Percentiles rank a stretch among this genome's conserved stretches.
Conservation (phyloP, 345 rosid genomes). For the Turnera subulata region DNA sequence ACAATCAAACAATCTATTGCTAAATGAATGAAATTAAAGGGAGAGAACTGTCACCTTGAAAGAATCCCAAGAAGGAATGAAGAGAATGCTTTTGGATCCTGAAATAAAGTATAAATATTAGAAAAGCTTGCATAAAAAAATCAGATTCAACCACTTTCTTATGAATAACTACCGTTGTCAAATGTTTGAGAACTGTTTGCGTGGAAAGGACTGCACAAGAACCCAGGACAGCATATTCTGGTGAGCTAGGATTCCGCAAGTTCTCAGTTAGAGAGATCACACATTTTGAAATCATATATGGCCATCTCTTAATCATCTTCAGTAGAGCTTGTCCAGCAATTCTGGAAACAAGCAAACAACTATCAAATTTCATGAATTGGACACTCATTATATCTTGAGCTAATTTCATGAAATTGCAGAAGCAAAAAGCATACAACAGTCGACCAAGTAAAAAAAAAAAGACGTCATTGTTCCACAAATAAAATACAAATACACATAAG, state of each 20-base stretch:
- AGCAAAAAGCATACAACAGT: not conserved
- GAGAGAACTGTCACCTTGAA: conserved; percentile 54
- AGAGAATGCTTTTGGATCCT: conserved; percentile 83
- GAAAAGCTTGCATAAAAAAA: conserved; percentile 18
- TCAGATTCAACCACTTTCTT: conserved; percentile 19
- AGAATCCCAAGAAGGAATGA: conserved; percentile 82
- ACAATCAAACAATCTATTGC: no score
- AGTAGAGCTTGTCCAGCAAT: conserved; percentile 90
- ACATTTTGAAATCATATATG: conserved; percentile 80
- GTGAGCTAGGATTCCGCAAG: conserved; percentile 53
- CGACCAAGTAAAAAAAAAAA: no score
- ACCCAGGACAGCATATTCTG: conserved; percentile 81
- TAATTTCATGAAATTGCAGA: not conserved
- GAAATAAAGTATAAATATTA: conserved; percentile 34
- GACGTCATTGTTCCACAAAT: no score
- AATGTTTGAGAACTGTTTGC: conserved; percentile 92
- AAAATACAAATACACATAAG: not conserved
- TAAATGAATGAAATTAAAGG: not conserved
- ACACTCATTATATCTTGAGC: not conserved
- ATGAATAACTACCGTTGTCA: conserved; percentile 60
- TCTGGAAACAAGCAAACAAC: conserved; percentile 40
- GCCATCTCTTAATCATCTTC: conserved; percentile 96
- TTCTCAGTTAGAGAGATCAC: conserved; percentile 64
- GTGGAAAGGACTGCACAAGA: conserved; percentile 89
- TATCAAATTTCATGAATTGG: conserved; percentile 6